A percentile compares a stretch with the other conserved stretches of the same genome.
Evolutionary conservation across 2,329 filamentous ascomycete species (phyloP).

Genomic region (Byssoonygena ceratinophila): DNA sequence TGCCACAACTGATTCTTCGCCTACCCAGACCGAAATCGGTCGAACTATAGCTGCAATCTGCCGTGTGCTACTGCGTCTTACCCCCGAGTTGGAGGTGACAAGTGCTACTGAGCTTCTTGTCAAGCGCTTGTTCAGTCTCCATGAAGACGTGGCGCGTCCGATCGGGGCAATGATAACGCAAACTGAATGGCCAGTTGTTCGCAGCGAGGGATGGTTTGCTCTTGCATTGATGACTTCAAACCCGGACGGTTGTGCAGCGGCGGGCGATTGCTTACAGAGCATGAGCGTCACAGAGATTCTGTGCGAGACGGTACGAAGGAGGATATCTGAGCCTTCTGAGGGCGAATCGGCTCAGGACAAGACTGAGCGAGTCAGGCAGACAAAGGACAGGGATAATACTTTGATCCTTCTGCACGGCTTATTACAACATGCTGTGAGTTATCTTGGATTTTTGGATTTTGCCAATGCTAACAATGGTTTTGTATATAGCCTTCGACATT

Average conservation of each 20-base stretch:
- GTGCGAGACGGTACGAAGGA: conserved; percentile 23
- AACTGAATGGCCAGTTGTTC: conserved; percentile 39
- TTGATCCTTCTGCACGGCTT: conserved; percentile 33
- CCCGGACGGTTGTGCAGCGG: conserved; percentile 25
- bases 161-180: conserved; percentile 38
- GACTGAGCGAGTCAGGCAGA: conserved; percentile 21
- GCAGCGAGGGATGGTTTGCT: conserved; percentile 42
- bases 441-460: neutral
- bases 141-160: conserved; percentile 30
- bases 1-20: conserved; percentile 33
- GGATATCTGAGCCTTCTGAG: conserved; percentile 17
- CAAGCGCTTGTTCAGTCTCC: conserved; percentile 28
- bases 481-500: conserved; percentile 25
- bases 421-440: conserved; percentile 31
- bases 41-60: conserved; percentile 37
- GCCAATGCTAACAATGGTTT: neutral
- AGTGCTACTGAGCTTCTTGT: conserved; percentile 20
- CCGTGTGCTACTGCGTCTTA: conserved; percentile 13
- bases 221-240: conserved; percentile 38
- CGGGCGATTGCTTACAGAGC: conserved; percentile 28
- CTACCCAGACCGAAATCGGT: conserved; percentile 40
- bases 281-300: conserved; percentile 28
- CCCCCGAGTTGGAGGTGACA: conserved; percentile 13
- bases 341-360: conserved; percentile 18
- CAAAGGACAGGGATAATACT: conserved; percentile 35